Evolutionary conservation across 495 filamentous ascomycete genomes (phyloP), one percentile per base, ranked within the genome.

Genomic region (Penicillium canescens): DNA sequence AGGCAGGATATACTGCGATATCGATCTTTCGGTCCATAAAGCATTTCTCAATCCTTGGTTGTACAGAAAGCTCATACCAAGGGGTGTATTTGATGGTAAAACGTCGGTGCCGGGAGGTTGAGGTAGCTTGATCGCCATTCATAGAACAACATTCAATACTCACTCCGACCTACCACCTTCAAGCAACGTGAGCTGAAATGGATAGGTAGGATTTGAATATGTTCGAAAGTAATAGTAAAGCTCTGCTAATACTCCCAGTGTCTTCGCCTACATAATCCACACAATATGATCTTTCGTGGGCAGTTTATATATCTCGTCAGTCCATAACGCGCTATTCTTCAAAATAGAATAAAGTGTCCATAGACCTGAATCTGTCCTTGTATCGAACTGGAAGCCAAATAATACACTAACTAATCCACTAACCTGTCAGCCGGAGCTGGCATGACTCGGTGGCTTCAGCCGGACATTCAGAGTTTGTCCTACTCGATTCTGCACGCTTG

Each of bases 21-120:
- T 42, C 50, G 21, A 51, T 23, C 41, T 48, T 16, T 18, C 8
- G 52, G 49, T 44, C 40, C n/a, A 7, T 42, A 20, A 35, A 47
- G 46, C 55, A 65, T 65, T 57, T 57, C 37, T 58, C 14, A 11
- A n/a, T 36, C 24, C 36, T 49, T 31, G n/a, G 18, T 49, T 23
- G 13, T 13, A 4, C 12, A 8, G 14, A 1, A 34, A 48, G 24
- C 20, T 28, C 57, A 63, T 63, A 61, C 57, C 63, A 66, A 66
- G 63, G 63, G 63, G 54, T 54, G 20, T 34, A 36, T 5, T 31
- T 31, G 5, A 31, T 6, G 13, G 16, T 18, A 3, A 13, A 40
- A 10, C 21, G 16, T n/a, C 16, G 40, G 35, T 28, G n/a, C 23
- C 11, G 24, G 20, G 8, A 11, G 28, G 26, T 40, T 26, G 18